Conservation (phyloP, 2,329 filamentous ascomycete species). For the Trichophyton equinum region DNA sequence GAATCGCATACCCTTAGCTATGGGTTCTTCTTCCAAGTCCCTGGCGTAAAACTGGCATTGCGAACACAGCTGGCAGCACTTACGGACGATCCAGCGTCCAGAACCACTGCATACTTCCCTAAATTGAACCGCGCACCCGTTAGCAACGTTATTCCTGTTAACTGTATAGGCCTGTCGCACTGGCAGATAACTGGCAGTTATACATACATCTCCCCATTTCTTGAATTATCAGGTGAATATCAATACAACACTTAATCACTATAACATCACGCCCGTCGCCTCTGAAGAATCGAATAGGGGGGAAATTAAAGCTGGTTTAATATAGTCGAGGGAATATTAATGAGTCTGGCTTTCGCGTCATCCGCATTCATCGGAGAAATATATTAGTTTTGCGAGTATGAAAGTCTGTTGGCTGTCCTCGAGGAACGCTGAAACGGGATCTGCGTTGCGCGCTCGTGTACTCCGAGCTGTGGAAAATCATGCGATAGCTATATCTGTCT, state of each 20-base stretch:
- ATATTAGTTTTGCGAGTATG: background rate
- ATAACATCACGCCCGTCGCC: background rate
- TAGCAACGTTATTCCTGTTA: slow-evolving; percentile 11
- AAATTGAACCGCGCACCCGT: slow-evolving; percentile 10
- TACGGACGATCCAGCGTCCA: slow-evolving; percentile 90
- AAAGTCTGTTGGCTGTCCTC: background rate
- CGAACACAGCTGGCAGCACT: slow-evolving; percentile 16
- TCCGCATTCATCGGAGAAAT: background rate
- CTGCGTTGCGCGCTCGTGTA: background rate
- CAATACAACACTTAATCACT: background rate
- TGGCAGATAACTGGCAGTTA: background rate
- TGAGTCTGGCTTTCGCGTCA: background rate
- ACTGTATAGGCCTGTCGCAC: background rate
- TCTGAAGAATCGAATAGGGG: background rate
- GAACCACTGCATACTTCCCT: slow-evolving; percentile 77
- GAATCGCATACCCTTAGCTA: slow-evolving; percentile 14
- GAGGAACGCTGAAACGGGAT: background rate
- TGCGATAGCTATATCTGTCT: background rate
- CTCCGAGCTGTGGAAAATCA: background rate
- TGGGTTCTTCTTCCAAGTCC: slow-evolving; percentile 6
- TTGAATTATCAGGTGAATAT: slow-evolving; percentile 6
- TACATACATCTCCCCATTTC: slow-evolving; percentile 33
- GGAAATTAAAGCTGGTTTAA: background rate
- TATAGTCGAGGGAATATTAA: background rate
- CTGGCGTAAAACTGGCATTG: background rate